These are phyloP conservation scores for Solanum clarkiae DNA, from an alignment of 257 asterid species.

Conservation along the genomic window DNA sequence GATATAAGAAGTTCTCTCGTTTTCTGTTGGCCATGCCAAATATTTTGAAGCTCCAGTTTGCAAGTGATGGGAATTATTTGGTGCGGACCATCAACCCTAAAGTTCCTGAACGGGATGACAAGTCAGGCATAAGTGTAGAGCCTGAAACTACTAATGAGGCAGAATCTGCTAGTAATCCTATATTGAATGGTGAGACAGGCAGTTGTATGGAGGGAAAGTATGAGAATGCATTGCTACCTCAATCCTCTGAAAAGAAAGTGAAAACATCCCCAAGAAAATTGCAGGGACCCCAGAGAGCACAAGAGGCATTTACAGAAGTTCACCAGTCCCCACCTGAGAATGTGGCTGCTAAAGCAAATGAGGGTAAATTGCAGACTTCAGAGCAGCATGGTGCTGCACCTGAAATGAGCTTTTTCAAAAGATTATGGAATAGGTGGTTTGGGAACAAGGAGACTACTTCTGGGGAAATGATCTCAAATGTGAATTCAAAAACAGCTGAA, in stretches of 20 bases:
- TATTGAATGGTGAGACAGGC: constrained; percentile 10
- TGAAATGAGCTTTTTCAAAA: constrained; percentile 31
- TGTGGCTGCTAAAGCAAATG: constrained; percentile 17
- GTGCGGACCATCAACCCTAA: constrained; percentile 20
- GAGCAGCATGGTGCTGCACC: constrained; percentile 13
- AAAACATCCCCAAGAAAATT: constrained; percentile 6
- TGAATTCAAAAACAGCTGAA: constrained; percentile 7
- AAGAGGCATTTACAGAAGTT: constrained; percentile 14
- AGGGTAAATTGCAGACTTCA: constrained; percentile 1
- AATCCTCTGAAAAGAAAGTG: constrained; percentile 9
- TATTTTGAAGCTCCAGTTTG: constrained; percentile 34
- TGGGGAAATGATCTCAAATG: constrained; percentile 7
- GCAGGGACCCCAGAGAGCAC: constrained; percentile 9
- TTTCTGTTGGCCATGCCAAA: constrained; percentile 75
- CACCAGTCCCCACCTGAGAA: constrained; percentile 22
- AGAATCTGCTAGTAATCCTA: constrained; percentile 4
- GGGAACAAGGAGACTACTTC: constrained; percentile 17
- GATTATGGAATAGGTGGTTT: constrained; percentile 43
- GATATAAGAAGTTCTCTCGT: constrained; percentile 60
- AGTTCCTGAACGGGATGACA: constrained; percentile 20
- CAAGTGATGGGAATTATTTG: constrained; percentile 24
- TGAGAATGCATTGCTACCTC: constrained; percentile 13
- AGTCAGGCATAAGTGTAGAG: constrained; percentile 8
- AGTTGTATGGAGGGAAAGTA: constrained; percentile 8
- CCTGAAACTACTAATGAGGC: constrained; percentile 14